Base-by-base conservation (phyloP, 1,284 basidiomycete genomes). In the Fomitopsis palustris region DNA sequence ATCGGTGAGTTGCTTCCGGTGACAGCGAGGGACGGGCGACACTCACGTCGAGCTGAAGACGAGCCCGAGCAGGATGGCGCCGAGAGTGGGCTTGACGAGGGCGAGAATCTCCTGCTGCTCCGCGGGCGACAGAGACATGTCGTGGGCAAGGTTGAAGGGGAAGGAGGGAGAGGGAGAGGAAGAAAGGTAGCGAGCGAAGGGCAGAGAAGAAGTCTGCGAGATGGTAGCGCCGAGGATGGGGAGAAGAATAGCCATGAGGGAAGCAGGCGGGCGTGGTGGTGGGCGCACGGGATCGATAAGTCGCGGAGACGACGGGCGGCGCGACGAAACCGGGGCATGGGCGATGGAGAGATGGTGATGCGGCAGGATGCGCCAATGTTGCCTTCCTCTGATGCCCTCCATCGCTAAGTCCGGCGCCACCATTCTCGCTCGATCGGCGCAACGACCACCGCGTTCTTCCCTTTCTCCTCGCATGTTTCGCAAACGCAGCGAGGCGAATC, bases 11-110 rank as follows among this genome's bases (percentile, higher is more conserved):
- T 9, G 19, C 16, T 37, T 14, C 4, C 33, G 21, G 29, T 9
- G 39, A 21, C 39, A n/a, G 39, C 6, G 39, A 42, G 23, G 6
- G 8, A n/a, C 17, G 4, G n/a, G 16, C 8, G 41, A 19, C 17
- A 43, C 55, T 51, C 45, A 57, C 55, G 37, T 43, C 17, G 55
- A 39, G 37, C 55, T 57, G 21, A 57, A 57, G 6, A 52, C 55
- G 14, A 57, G 39, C 5, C 31, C 29, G 35, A 57, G 45, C 21
- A 57, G 31, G 35, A 57, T 49, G 7, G 55, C 55, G 29, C 55
- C 55, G 16, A 57, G 35, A 17, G 55, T 57, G 17, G 55, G 55
- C 47, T 49, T 51, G 45, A 57, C 45, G n/a, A 56, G 41, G 6
- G 41, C 55, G 10, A 31, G 4, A 10, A 51, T 51, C 27, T 31